Conservation (phyloP, 2,329 filamentous ascomycete genomes). For the Lecanicillium sp. region DNA sequence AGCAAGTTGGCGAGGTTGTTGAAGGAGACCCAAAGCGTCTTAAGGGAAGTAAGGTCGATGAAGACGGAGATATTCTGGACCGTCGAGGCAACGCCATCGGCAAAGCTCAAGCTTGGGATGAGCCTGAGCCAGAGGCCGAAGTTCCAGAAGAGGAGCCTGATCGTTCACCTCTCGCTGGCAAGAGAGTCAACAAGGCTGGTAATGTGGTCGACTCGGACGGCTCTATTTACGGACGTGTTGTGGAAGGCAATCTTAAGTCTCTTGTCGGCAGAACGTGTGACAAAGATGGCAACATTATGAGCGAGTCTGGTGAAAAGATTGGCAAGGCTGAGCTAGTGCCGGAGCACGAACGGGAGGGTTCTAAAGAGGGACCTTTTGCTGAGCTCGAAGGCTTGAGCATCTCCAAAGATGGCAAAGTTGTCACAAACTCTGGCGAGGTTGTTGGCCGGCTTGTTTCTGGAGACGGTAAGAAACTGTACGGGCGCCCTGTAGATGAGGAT, state of each 20-base stretch:
- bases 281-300: slow-evolving; percentile 63
- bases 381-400: slow-evolving; percentile 59
- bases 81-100: slow-evolving; percentile 60
- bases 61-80: slow-evolving; percentile 63
- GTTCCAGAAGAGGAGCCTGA: slow-evolving; percentile 46
- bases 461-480: slow-evolving; percentile 63
- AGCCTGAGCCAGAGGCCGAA: slow-evolving; percentile 37
- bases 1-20: slow-evolving; percentile 51
- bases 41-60: slow-evolving; percentile 57
- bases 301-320: slow-evolving; percentile 64
- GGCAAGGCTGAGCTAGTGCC: slow-evolving; percentile 61
- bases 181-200: slow-evolving; percentile 65
- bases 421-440: slow-evolving; percentile 58
- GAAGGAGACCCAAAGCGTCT: slow-evolving; percentile 58
- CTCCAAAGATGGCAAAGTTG: slow-evolving; percentile 60
- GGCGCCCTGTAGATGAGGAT: slow-evolving; percentile 70
- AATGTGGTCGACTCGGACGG: slow-evolving; percentile 49
- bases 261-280: slow-evolving; percentile 64
- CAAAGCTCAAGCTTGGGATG: slow-evolving; percentile 61
- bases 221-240: slow-evolving; percentile 53
- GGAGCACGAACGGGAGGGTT: slow-evolving; percentile 55
- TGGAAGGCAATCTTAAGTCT: slow-evolving; percentile 58
- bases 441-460: slow-evolving; percentile 67
- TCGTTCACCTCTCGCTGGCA: slow-evolving; percentile 57
- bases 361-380: slow-evolving; percentile 61